Conservation (phyloP, 176 grass and related monocot species). For the Carex kokanica region DNA sequence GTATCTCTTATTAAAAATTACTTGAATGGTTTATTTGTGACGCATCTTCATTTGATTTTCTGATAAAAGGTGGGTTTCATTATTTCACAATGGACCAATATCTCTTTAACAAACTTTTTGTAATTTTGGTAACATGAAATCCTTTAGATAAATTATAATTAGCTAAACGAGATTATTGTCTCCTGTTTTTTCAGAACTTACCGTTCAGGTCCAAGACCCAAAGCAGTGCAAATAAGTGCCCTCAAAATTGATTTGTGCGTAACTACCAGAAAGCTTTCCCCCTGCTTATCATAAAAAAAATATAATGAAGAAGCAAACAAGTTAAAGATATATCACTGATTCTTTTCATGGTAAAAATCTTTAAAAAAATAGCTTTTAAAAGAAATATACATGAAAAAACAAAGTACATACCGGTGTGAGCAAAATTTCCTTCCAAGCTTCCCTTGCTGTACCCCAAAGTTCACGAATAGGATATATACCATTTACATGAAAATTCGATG, state of each 20-base stretch:
- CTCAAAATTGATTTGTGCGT: slow-evolving; percentile 84
- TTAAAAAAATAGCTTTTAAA: too few relatives aligned
- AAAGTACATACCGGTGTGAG: slow-evolving; percentile 42
- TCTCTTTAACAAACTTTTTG: background rate
- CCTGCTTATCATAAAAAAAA: slow-evolving; percentile 27
- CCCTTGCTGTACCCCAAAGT: slow-evolving; percentile 57
- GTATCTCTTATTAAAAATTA: background rate
- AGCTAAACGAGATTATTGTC: background rate
- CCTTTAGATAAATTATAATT: background rate
- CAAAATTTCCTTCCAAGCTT: slow-evolving; percentile 80
- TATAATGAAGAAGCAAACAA: background rate
- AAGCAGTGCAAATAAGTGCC: slow-evolving; percentile 66
- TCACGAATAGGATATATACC: slow-evolving; percentile 61
- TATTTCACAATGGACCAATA: background rate
- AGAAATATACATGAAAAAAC: background rate
- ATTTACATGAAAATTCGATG: slow-evolving; percentile 68
- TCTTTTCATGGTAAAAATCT: background rate
- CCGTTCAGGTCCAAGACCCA: slow-evolving; percentile 71
- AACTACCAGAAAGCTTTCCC: slow-evolving; percentile 62
- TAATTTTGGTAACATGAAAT: background rate
- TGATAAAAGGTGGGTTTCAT: background rate
- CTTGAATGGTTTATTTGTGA: background rate
- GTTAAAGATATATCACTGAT: background rate
- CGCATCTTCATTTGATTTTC: background rate
- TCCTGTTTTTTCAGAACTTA: slow-evolving; percentile 15